Conservation (phyloP, 805 yeast species). For the Vanderwaltozyma polyspora region DNA sequence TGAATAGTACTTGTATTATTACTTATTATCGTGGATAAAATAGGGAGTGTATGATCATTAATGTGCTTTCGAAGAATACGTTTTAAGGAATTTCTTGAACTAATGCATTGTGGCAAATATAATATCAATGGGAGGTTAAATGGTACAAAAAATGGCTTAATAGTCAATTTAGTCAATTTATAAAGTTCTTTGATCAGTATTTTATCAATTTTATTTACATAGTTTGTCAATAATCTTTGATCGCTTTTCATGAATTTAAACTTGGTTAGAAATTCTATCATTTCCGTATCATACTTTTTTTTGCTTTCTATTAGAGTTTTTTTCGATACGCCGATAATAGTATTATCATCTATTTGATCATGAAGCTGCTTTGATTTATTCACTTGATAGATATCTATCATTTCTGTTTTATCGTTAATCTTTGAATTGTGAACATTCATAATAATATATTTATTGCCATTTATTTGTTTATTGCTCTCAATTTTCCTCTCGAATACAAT, state of each 20-base stretch:
- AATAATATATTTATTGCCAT: slow-evolving; percentile 43
- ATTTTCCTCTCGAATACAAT: slow-evolving; percentile 51
- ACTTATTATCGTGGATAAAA: slow-evolving; percentile 12
- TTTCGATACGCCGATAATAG: slow-evolving; percentile 1
- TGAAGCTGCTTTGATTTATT: slow-evolving; percentile 2
- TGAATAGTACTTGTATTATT: slow-evolving; percentile 7
- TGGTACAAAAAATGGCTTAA: slow-evolving; percentile 13
- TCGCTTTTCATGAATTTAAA: slow-evolving; percentile 22
- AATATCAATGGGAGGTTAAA: slow-evolving; percentile 15
- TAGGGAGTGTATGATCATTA: slow-evolving; percentile 15
- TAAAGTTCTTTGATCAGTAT: slow-evolving; percentile 17
- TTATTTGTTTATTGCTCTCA: slow-evolving; percentile 51
- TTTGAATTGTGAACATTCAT: slow-evolving; percentile 25
- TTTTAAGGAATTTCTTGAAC: slow-evolving; percentile 10
- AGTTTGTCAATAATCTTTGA: slow-evolving; percentile 12
- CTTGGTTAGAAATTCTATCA: slow-evolving; percentile 5
- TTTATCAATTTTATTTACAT: slow-evolving; percentile 13
- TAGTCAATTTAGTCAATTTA: slow-evolving; percentile 14
- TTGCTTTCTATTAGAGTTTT: slow-evolving; percentile 5
- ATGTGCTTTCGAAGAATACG: slow-evolving; percentile 14
- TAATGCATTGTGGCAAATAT: slow-evolving; percentile 17
- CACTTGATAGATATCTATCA: slow-evolving; percentile 16
- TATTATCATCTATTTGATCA: slow-evolving; percentile 1
- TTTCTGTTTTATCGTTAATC: slow-evolving; percentile 22
- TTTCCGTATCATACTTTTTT: slow-evolving; percentile 10